A percentile compares a stretch with the other conserved stretches of the same genome.
Conservation (phyloP, 2,329 filamentous ascomycete species). For the Cladosporium phlei region DNA sequence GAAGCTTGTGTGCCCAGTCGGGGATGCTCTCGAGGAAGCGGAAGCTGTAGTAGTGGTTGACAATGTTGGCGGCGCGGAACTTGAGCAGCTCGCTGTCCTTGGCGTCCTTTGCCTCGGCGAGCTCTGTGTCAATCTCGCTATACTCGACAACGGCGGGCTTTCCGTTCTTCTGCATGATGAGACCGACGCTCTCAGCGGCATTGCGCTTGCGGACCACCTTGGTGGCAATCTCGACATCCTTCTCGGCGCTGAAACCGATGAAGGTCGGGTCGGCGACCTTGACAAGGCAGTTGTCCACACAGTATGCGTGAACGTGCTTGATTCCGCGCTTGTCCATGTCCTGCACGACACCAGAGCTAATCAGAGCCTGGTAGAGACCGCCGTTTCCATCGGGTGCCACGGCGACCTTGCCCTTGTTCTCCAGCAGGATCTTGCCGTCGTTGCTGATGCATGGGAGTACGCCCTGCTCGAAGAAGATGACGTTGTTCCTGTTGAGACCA, state of each 20-base stretch:
- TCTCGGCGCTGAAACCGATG: constrained; percentile 84
- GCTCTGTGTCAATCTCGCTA: constrained; percentile 86
- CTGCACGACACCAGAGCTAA: constrained; percentile 71
- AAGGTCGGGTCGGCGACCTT: constrained; percentile 96
- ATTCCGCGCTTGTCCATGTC: constrained; percentile 89
- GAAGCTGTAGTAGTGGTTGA: constrained; percentile 99
- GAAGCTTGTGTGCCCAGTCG: constrained; percentile 76
- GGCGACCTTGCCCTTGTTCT: constrained; percentile 82
- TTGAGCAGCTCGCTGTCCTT: constrained; percentile 78
- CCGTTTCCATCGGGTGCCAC: constrained; percentile 97
- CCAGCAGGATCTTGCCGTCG: constrained; percentile 92
- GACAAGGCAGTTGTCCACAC: constrained; percentile 98
- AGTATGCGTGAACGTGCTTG: constrained; percentile 94
- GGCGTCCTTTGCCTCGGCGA: constrained; percentile 81
- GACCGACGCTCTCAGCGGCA: constrained; percentile 89
- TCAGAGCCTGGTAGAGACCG: constrained; percentile 88
- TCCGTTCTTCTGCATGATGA: constrained; percentile 92
- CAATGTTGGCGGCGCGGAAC: constrained; percentile 97
- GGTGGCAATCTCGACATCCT: constrained; percentile 90
- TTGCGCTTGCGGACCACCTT: constrained; percentile 99
- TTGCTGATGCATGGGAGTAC: constrained; percentile 96
- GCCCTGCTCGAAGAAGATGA: constrained; percentile 93
- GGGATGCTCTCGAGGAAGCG: constrained; percentile 87
- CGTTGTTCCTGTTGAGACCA: constrained; percentile 77
- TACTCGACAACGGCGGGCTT: constrained; percentile 98